Evolutionary conservation across 441 rosid species (phyloP).

Genomic region (Cnidoscolus chayamansa): DNA sequence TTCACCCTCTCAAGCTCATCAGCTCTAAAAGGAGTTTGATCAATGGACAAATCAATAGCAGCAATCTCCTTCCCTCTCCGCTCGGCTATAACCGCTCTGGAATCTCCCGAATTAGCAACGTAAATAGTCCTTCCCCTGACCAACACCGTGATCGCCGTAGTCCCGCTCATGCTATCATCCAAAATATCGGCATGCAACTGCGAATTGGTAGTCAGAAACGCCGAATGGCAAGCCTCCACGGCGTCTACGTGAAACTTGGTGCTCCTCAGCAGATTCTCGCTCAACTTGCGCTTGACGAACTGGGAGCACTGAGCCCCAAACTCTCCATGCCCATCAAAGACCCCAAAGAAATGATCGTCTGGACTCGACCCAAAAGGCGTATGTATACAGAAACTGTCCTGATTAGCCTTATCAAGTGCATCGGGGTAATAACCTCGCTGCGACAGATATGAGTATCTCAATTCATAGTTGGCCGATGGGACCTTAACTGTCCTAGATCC

Average conservation of each 20-base stretch:
- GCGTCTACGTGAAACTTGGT: slow-evolving; percentile 65
- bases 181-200: slow-evolving; percentile 73
- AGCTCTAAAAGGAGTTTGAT: slow-evolving; percentile 85
- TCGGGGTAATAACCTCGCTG: slow-evolving; percentile 98
- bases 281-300: slow-evolving; percentile 70
- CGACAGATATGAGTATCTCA: slow-evolving; percentile 74
- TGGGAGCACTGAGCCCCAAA: slow-evolving; percentile 92
- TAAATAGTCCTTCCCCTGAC: slow-evolving; percentile 81
- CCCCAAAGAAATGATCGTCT: slow-evolving; percentile 87
- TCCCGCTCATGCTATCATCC: slow-evolving; percentile 99
- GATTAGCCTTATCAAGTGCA: slow-evolving; percentile 93
- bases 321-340: slow-evolving; percentile 98
- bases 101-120: slow-evolving; percentile 92
- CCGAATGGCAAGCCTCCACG: slow-evolving; percentile 72
- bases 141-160: slow-evolving; percentile 90
- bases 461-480: slow-evolving; percentile 57
- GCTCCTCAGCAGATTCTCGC: slow-evolving; percentile 81
- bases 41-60: slow-evolving; percentile 87
- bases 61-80: slow-evolving; percentile 67
- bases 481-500: slow-evolving; percentile 71
- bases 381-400: slow-evolving; percentile 94
- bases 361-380: slow-evolving; percentile 74
- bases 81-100: slow-evolving; percentile 90
- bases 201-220: slow-evolving; percentile 61
- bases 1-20: slow-evolving; percentile 92